Evolutionary conservation across 441 rosid genomes (phyloP).

Genomic region (Manihot esculenta): DNA sequence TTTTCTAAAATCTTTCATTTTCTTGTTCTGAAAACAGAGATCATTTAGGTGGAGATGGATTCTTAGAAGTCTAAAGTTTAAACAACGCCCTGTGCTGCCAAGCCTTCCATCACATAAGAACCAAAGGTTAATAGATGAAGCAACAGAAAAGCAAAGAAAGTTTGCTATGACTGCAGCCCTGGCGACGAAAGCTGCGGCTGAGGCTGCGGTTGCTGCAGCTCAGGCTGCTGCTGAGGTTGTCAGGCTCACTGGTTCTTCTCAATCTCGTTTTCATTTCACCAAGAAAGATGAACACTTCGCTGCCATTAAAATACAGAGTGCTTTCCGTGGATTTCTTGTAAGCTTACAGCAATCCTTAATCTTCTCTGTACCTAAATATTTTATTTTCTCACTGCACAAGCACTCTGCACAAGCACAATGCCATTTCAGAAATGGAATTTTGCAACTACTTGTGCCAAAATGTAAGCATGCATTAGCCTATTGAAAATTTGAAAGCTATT

Average conservation of each 20-base stretch:
- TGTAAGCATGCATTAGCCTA: too few relatives aligned
- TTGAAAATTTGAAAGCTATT: conserved; percentile 13
- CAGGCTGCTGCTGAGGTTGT: too few relatives aligned
- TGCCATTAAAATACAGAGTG: conserved; percentile 74
- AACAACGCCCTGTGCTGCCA: conserved; percentile 43
- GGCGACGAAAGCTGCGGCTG: conserved; percentile 87
- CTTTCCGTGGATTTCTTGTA: conserved; percentile 78
- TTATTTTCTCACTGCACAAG: too few relatives aligned
- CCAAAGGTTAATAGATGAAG: conserved; percentile 47
- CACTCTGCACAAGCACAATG: too few relatives aligned
- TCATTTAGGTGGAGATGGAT: conserved; percentile 57
- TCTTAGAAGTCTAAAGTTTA: conserved; percentile 45
- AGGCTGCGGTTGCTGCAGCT: too few relatives aligned
- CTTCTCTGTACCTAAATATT: too few relatives aligned
- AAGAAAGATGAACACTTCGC: conserved; percentile 38
- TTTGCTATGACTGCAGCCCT: conserved; percentile 77
- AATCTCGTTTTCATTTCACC: too few relatives aligned
- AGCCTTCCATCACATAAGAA: conserved; percentile 30
- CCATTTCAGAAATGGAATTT: too few relatives aligned
- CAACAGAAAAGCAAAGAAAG: conserved; percentile 67
- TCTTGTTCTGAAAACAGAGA: conserved; percentile 34
- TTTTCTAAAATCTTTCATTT: neutral
- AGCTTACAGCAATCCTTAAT: conserved; percentile 16
- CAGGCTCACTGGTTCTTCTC: too few relatives aligned
- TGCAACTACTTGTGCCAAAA: too few relatives aligned